Percentiles rank a stretch among this genome's conserved stretches.
Conservation (phyloP, 2,329 filamentous ascomycete genomes). For the Dothideomycetidae sp. region DNA sequence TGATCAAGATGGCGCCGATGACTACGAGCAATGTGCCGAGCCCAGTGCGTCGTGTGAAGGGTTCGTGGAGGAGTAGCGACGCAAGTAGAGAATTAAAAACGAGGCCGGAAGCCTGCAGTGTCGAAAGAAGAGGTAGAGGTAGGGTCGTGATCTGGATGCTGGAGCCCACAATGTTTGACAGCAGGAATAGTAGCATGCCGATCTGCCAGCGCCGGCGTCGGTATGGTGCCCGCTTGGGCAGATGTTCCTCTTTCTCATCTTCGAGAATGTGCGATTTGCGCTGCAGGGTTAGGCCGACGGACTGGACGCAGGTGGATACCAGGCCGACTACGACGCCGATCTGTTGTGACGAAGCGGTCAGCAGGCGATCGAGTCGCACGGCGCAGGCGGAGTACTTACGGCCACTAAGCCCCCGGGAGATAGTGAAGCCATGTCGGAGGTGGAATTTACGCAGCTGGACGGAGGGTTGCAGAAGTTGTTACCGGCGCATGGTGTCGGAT, state of each 20-base stretch:
- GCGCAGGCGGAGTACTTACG: constrained; percentile 5
- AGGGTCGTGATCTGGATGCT: constrained; percentile 95
- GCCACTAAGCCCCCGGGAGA: constrained; percentile 12
- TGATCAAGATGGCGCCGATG: constrained; percentile 77
- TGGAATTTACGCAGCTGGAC: neutral
- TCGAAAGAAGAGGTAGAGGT: constrained; percentile 84
- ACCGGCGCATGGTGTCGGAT: neutral
- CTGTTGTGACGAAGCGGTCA: constrained; percentile 8
- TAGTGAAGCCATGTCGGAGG: constrained; percentile 11
- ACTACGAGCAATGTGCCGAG: constrained; percentile 81
- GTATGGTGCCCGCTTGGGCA: constrained; percentile 73
- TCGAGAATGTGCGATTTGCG: constrained; percentile 97
- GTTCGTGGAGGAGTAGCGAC: constrained; percentile 78
- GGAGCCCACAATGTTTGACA: constrained; percentile 87
- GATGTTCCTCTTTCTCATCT: constrained; percentile 73
- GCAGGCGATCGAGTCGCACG: neutral
- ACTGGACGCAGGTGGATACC: constrained; percentile 86
- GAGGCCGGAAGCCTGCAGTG: constrained; percentile 83
- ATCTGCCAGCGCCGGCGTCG: constrained; percentile 83
- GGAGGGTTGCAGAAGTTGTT: neutral
- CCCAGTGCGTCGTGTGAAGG: constrained; percentile 87
- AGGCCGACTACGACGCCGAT: constrained; percentile 88
- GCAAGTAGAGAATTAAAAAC: constrained; percentile 99
- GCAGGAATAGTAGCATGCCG: constrained; percentile 93
- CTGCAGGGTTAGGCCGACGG: constrained; percentile 85